Percentiles rank a stretch among this genome's conserved stretches.
Conservation (phyloP, 1,284 basidiomycete species). For the Leccinum solheimii region DNA sequence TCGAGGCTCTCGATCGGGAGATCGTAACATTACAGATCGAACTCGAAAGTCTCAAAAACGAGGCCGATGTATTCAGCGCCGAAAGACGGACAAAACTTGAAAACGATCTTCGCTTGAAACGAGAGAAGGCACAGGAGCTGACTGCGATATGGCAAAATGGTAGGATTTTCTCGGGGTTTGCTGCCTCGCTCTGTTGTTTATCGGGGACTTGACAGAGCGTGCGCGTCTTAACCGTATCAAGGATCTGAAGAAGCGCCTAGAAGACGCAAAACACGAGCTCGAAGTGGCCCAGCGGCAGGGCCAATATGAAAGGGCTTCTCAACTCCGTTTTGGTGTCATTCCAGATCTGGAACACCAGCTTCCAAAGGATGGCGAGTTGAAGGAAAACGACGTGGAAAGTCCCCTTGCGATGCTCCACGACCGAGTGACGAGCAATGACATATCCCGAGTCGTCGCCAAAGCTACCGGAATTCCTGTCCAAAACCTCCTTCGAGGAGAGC, state of each 20-base stretch:
- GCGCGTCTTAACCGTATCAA: conserved; percentile 77
- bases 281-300: conserved; percentile 88
- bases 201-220: conserved; percentile 54
- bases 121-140: conserved; percentile 62
- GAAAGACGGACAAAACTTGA: conserved; percentile 74
- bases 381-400: conserved; percentile 45
- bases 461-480: conserved; percentile 91
- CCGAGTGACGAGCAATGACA: conserved; percentile 85
- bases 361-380: conserved; percentile 54
- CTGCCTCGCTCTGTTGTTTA: neutral
- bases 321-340: conserved; percentile 81
- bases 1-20: conserved; percentile 82
- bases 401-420: conserved; percentile 76
- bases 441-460: conserved; percentile 86
- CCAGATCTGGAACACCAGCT: conserved; percentile 79
- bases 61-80: conserved; percentile 79
- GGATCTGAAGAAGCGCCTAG: conserved; percentile 75
- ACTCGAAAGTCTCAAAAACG: conserved; percentile 86
- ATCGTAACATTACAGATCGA: conserved; percentile 91
- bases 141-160: conserved; percentile 74
- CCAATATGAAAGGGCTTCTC: conserved; percentile 79
- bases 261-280: conserved; percentile 81
- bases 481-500: conserved; percentile 85
- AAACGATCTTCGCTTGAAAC: conserved; percentile 56
- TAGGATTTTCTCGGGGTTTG: conserved; percentile 21